Conservation (phyloP, 75 land plant genomes). For the Picea glauca region DNA sequence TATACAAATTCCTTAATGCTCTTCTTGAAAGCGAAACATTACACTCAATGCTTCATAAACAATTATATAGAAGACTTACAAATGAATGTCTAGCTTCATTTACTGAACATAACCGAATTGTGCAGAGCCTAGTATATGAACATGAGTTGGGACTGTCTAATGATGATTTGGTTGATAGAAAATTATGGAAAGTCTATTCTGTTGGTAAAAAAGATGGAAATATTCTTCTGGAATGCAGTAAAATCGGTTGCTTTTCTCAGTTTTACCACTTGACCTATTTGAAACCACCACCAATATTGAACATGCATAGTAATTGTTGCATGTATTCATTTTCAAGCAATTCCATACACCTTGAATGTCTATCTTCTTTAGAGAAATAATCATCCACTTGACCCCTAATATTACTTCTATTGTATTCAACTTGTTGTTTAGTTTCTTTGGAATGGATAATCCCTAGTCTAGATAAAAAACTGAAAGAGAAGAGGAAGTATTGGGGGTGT, state of each 20-base stretch:
- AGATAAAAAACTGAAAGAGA: no score
- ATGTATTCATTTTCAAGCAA: slow-evolving; percentile 90
- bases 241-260: slow-evolving; percentile 34
- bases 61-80: no score
- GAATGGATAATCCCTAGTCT: no score
- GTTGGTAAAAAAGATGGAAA: slow-evolving; percentile 17
- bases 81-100: no score
- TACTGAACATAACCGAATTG: no score
- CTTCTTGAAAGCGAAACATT: no score
- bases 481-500: no score
- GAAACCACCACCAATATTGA: slow-evolving; percentile 45
- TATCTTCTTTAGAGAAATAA: slow-evolving; percentile 73
- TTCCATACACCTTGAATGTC: slow-evolving; percentile 68
- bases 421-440: no score
- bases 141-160: neutral
- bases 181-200: slow-evolving; percentile 45
- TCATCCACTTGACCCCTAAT: slow-evolving; percentile 51
- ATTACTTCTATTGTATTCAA: neutral
- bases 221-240: slow-evolving; percentile 23
- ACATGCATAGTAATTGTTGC: slow-evolving; percentile 76
- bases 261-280: slow-evolving; percentile 58
- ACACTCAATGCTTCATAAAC: no score
- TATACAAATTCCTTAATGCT: no score
- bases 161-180: neutral
- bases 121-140: no score